Conservation (phyloP, 495 filamentous ascomycete species). For the Trichoderma orchidacearum region DNA sequence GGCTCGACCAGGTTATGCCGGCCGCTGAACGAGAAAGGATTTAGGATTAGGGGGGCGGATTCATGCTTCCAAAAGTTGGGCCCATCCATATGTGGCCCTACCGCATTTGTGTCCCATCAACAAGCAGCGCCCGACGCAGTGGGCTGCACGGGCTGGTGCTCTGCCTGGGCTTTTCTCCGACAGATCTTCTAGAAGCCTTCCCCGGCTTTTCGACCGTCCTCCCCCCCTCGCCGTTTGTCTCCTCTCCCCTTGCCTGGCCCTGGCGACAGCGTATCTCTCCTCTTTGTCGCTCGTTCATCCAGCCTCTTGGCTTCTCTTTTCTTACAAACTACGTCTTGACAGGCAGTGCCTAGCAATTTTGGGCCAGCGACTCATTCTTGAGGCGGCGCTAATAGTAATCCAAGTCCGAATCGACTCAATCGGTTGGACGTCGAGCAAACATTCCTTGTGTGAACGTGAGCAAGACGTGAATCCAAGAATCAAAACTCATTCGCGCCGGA, state of each 20-base stretch:
- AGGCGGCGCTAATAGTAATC: background rate
- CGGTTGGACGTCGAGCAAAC: background rate
- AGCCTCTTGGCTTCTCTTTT: background rate
- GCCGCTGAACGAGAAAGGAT: background rate
- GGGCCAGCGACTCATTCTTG: background rate
- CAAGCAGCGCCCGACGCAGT: background rate
- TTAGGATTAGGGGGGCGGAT: background rate
- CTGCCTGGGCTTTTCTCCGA: background rate
- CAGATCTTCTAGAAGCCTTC: conserved; percentile 1
- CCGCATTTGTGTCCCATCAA: background rate
- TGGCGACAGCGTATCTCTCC: background rate
- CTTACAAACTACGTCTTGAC: background rate
- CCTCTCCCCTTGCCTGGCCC: background rate
- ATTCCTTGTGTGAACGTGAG: background rate
- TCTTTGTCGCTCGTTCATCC: background rate
- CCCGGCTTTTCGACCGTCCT: conserved; percentile 1
- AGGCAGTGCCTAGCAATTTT: too few relatives aligned
- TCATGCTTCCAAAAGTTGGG: background rate
- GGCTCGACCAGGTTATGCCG: background rate
- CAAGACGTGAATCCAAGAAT: background rate
- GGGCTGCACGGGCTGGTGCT: background rate
- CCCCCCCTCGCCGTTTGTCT: background rate
- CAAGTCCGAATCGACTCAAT: background rate
- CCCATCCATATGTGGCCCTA: background rate
- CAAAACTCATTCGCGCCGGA: background rate